These are phyloP conservation scores for Mycena indigotica DNA, from an alignment of 768 basidiomycete genomes.

Conservation along the genomic window DNA sequence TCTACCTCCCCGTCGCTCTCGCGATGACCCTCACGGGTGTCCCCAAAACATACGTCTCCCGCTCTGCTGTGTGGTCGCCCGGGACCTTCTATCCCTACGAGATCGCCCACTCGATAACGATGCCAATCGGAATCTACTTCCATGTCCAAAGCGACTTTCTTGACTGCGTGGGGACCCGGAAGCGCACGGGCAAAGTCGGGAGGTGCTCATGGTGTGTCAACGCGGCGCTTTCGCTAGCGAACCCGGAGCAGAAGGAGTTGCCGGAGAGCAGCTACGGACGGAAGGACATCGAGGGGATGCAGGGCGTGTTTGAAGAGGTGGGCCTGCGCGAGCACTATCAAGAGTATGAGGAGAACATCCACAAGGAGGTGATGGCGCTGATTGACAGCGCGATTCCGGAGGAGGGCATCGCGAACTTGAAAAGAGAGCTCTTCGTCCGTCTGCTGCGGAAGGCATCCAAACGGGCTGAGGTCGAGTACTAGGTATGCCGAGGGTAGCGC, in stretches of 20 bases:
- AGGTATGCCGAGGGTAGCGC: too few species aligned
- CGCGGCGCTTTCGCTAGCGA: constrained; percentile 66
- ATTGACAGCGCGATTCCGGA: constrained; percentile 76
- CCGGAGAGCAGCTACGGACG: constrained; percentile 55
- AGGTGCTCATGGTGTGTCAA: constrained; percentile 99
- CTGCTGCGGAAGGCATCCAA: constrained; percentile 88
- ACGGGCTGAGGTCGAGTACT: too few species aligned
- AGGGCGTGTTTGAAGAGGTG: constrained; percentile 69
- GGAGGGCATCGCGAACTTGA: constrained; percentile 45
- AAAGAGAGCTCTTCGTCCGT: constrained; percentile 71
- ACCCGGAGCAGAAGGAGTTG: constrained; percentile 53
- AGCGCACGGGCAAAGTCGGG: constrained; percentile 93
- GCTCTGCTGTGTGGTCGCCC: not conserved
- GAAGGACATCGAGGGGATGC: constrained; percentile 55
- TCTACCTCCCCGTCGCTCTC: constrained; percentile 96
- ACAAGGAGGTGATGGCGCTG: constrained; percentile 62
- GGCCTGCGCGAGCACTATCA: constrained; percentile 68
- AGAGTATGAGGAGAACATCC: constrained; percentile 76
- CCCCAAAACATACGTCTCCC: constrained; percentile 45
- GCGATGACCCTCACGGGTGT: constrained; percentile 80
- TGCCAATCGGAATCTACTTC: constrained; percentile 96
- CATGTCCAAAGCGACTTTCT: constrained; percentile 97
- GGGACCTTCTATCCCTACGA: constrained; percentile 60
- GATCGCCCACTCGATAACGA: constrained; percentile 74
- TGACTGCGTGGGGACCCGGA: constrained; percentile 87